These are phyloP conservation scores for Endoconidiophora polonica DNA, from an alignment of 2,329 filamentous ascomycete species.

Conservation along the genomic window DNA sequence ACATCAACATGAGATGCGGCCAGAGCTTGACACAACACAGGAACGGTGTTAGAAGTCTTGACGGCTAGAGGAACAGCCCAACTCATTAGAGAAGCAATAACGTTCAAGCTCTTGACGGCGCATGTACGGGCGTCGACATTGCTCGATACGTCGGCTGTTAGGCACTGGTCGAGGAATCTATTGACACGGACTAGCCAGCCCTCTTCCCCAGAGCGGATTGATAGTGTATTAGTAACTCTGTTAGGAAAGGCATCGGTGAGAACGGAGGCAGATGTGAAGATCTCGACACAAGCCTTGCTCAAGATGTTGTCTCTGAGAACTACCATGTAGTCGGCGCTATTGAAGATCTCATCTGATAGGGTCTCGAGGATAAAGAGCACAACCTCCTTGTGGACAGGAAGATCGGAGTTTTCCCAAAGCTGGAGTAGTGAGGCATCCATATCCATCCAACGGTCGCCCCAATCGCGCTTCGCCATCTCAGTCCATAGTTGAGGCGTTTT, in stretches of 20 bases:
- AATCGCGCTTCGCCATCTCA: slow-evolving; percentile 81
- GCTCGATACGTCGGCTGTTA: slow-evolving; percentile 46
- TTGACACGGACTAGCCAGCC: slow-evolving; percentile 76
- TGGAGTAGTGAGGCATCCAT: slow-evolving; percentile 76
- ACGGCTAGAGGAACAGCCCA: slow-evolving; percentile 83
- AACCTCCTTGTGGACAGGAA: slow-evolving; percentile 57
- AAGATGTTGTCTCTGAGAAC: slow-evolving; percentile 68
- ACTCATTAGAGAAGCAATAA: slow-evolving; percentile 61
- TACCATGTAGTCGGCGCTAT: slow-evolving; percentile 73
- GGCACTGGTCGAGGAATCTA: slow-evolving; percentile 55
- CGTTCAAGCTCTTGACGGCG: slow-evolving; percentile 58
- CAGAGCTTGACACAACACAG: slow-evolving; percentile 53
- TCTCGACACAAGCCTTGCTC: slow-evolving; percentile 80
- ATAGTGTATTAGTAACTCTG: slow-evolving; percentile 42
- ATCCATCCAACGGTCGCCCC: slow-evolving; percentile 84
- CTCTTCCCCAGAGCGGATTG: slow-evolving; percentile 61
- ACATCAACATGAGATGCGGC: slow-evolving; percentile 53
- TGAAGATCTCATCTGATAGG: slow-evolving; percentile 86
- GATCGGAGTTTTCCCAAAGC: slow-evolving; percentile 59
- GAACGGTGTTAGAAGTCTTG: slow-evolving; percentile 50
- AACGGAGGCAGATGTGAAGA: slow-evolving; percentile 68
- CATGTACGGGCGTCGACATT: slow-evolving; percentile 53
- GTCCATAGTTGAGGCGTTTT: slow-evolving; percentile 93
- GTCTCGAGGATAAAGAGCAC: slow-evolving; percentile 81
- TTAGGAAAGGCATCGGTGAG: slow-evolving; percentile 62